Evolutionary conservation across 768 basidiomycete genomes (phyloP).

Genomic region (Dioszegia aurantiaca): DNA sequence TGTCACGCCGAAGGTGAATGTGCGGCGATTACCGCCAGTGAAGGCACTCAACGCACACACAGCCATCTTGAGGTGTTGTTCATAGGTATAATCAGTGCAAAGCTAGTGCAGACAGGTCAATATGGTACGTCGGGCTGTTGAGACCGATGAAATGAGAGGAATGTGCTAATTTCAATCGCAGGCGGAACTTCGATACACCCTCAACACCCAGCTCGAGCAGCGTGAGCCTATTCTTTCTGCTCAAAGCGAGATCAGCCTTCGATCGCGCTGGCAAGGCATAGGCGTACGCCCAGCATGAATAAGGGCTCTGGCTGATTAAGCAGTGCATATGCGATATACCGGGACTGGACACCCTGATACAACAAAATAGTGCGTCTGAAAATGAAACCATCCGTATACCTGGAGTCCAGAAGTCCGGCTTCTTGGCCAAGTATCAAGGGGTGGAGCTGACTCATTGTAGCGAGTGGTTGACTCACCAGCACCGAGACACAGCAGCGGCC

Average conservation of each 20-base stretch:
- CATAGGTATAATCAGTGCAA: too few relatives aligned
- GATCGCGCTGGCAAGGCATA: too few relatives aligned
- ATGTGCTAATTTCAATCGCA: slow-evolving; percentile 35
- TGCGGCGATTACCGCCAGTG: slow-evolving; percentile 16
- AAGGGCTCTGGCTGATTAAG: slow-evolving; percentile 1
- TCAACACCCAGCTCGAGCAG: slow-evolving; percentile 93
- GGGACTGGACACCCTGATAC: slow-evolving; percentile 96
- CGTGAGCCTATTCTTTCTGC: slow-evolving; percentile 58
- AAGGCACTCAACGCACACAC: background rate
- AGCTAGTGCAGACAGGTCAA: too few relatives aligned
- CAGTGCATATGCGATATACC: slow-evolving; percentile 93
- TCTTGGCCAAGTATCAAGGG: background rate
- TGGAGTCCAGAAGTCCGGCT: too few relatives aligned
- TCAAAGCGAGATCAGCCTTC: too few relatives aligned
- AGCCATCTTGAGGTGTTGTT: too few relatives aligned
- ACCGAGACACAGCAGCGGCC: slow-evolving; percentile 88
- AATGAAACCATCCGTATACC: too few relatives aligned
- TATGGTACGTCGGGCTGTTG: background rate
- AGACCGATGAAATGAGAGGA: background rate
- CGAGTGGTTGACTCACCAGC: slow-evolving; percentile 97
- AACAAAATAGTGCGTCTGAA: slow-evolving; percentile 91
- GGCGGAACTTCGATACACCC: slow-evolving; percentile 90
- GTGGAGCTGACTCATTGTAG: slow-evolving; percentile 54
- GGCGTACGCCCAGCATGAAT: background rate
- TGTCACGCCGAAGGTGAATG: slow-evolving; percentile 3